Evolutionary conservation across 2,329 filamentous ascomycete species (phyloP).

Genomic region (Magnaporthales sp.): DNA sequence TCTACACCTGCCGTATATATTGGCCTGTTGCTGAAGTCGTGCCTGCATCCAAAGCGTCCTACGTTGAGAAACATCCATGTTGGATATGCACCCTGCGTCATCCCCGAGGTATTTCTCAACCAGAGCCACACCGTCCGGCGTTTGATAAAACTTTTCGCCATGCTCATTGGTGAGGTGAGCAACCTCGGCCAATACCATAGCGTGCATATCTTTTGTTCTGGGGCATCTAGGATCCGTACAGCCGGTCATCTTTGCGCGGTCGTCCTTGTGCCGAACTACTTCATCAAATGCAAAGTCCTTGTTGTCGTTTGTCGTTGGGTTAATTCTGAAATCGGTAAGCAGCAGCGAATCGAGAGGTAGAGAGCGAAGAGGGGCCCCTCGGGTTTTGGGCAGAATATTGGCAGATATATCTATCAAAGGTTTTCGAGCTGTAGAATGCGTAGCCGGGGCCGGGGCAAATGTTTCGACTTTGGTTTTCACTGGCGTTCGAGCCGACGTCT

Average conservation of each 20-base stretch:
- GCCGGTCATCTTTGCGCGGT: slow-evolving; percentile 62
- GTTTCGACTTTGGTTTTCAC: not conserved
- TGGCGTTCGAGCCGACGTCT: not conserved
- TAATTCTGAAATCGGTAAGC: slow-evolving; percentile 73
- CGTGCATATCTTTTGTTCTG: slow-evolving; percentile 54
- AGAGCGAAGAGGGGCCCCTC: slow-evolving; percentile 37
- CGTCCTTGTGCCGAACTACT: slow-evolving; percentile 61
- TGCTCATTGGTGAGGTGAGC: not conserved
- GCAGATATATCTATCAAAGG: not conserved
- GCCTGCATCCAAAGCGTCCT: slow-evolving; percentile 66
- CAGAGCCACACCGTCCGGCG: slow-evolving; percentile 34
- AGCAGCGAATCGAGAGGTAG: slow-evolving; percentile 48
- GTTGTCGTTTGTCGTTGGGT: slow-evolving; percentile 63
- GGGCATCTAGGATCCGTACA: slow-evolving; percentile 73
- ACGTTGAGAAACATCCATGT: slow-evolving; percentile 52
- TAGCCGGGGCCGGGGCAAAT: not conserved
- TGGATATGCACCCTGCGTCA: slow-evolving; percentile 46
- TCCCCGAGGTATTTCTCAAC: slow-evolving; percentile 51
- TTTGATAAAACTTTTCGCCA: slow-evolving; percentile 14
- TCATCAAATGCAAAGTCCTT: slow-evolving; percentile 65
- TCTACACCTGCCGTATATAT: slow-evolving; percentile 69
- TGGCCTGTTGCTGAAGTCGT: slow-evolving; percentile 62
- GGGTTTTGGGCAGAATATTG: not conserved
- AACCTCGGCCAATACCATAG: slow-evolving; percentile 50
- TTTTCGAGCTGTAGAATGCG: not conserved